Evolutionary conservation across 2,329 filamentous ascomycete genomes (phyloP).

Genomic region (Fusarium sp.): DNA sequence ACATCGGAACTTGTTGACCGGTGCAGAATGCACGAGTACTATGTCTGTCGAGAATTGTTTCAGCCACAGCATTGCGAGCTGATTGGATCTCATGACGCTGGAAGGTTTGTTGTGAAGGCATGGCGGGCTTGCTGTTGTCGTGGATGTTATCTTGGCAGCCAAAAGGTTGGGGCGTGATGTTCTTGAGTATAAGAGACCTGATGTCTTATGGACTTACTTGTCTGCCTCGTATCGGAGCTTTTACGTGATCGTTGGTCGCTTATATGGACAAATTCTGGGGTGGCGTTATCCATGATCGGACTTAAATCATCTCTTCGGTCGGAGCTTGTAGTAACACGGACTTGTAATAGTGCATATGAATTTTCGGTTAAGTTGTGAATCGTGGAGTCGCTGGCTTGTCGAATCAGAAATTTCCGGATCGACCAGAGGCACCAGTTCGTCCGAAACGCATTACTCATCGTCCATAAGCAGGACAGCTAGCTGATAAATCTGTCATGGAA

Average conservation of each 20-base stretch:
- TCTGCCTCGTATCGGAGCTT: no score
- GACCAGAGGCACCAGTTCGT: neutral
- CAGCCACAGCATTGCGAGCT: neutral
- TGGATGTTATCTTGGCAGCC: neutral
- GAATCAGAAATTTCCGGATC: neutral
- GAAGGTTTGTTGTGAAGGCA: constrained; percentile 1
- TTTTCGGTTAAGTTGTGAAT: neutral
- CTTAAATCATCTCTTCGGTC: neutral
- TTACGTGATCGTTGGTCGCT: neutral
- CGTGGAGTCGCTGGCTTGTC: neutral
- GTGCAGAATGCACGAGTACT: constrained; percentile 18
- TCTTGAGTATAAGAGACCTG: neutral
- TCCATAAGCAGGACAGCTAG: neutral
- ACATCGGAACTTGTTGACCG: neutral
- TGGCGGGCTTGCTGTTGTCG: neutral
- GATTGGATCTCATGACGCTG: neutral
- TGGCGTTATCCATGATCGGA: neutral
- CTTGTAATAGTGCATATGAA: neutral
- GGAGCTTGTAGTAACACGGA: neutral
- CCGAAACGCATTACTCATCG: neutral
- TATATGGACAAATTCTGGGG: neutral
- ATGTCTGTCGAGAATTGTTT: neutral
- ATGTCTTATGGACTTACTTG: no score
- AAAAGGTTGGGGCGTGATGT: neutral
- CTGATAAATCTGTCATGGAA: neutral